Evolutionary conservation across 192 early-diverging fungal genomes (phyloP), one percentile per base, ranked within the genome.

Genomic region (Kickxella alabastrina): DNA sequence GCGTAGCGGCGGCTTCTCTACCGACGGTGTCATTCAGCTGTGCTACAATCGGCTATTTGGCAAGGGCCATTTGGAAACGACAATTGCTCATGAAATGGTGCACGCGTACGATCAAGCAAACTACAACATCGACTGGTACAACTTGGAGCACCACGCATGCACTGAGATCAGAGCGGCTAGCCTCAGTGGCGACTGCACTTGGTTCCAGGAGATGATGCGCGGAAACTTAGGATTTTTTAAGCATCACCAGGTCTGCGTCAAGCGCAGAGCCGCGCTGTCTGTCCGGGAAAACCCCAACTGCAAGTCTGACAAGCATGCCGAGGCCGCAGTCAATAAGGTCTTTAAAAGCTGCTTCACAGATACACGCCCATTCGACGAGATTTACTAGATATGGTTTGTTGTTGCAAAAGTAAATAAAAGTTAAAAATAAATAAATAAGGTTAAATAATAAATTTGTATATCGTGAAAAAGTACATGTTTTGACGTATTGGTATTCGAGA

Each of bases 351-450:
- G 95, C 62, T 95, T 93, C 62, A 85, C 79, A 10, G 95, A 97
- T 62, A 97, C 92, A n/a, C 81, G 86, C 37, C 94, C 94, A 1
- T 97, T 93, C 69, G 92, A 95, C 65, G 94, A 97, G 72, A 93
- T 97, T 54, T 88, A 91, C 57, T 85, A 78, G 60, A 35, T 32
- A 18, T 3, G 23, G 18, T 23, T 23, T 23, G 5, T 23, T 24
- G 8, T 9, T 23, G 3, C 4, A 23, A 40, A 40, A 40, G 18
- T 40, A 18, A 17, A 18, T 40, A 40, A 40, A 39, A 8, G 17
- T n/a, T 10, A 39, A 39, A n/a, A 10, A 15, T 9, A 34, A 34
- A 34, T 34, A 13, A 9, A 13, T 34, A 34, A 34, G 32, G 32
- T 13, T 9, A 34, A 34, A 34, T 34, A 34, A 34, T 34, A 34